phyloP scores from a whole-genome alignment of 306 rosid genomes.

The Argentina anserina region DNA sequence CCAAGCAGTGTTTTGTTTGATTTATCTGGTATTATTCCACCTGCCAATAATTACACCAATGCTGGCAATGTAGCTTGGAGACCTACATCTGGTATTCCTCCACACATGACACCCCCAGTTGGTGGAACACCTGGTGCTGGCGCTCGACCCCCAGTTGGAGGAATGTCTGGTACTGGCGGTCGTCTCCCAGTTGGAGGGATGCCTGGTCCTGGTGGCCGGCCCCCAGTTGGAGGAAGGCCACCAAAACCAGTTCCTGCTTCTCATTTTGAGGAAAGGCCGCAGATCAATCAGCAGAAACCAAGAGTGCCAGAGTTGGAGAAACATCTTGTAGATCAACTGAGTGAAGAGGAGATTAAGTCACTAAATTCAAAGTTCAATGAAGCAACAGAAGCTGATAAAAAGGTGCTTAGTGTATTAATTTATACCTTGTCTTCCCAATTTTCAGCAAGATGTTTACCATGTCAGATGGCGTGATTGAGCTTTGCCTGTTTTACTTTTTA shows the following conservation, averaged over 20 bases:
- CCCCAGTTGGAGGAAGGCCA: conserved; percentile 54
- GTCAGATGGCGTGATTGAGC: conserved; percentile 14
- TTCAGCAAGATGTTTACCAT: conserved; percentile 1
- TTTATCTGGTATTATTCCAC: conserved; percentile 57
- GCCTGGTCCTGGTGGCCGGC: conserved; percentile 49
- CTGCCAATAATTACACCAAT: conserved; percentile 39
- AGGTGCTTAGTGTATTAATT: conserved; percentile 38
- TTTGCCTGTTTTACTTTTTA: not conserved
- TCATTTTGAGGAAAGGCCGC: conserved; percentile 56
- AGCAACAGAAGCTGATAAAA: conserved; percentile 84
- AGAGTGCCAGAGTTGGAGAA: conserved; percentile 85
- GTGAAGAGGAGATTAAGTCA: conserved; percentile 81
- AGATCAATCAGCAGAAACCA: conserved; percentile 51
- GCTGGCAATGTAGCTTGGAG: conserved; percentile 58
- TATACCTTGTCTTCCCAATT: conserved; percentile 16
- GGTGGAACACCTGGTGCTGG: conserved; percentile 53
- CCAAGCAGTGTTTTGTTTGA: conserved; percentile 70
- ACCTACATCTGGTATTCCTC: conserved; percentile 57
- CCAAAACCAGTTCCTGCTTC: conserved; percentile 57
- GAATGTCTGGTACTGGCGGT: conserved; percentile 54
- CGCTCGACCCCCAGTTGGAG: conserved; percentile 44
- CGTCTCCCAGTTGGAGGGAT: conserved; percentile 48
- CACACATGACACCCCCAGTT: conserved; percentile 33
- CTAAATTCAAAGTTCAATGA: conserved; percentile 71
- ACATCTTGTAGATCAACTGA: conserved; percentile 69